Percentiles rank a stretch among this genome's conserved stretches.
These are phyloP conservation scores for Diplodia scrobiculata DNA, from an alignment of 2,329 filamentous ascomycete genomes.

Conservation along the genomic window DNA sequence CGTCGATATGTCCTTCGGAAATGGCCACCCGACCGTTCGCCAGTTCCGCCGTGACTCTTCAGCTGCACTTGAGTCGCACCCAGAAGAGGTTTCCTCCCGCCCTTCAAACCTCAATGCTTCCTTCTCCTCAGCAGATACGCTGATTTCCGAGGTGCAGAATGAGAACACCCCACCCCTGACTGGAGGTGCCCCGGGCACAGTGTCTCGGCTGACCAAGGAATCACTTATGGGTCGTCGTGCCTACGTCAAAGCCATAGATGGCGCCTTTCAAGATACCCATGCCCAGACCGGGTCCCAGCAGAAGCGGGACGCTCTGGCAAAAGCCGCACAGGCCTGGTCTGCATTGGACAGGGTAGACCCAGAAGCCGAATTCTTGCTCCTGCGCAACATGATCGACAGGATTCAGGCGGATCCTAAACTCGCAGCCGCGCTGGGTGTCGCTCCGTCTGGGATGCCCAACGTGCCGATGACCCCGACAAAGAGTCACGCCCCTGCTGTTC, in stretches of 20 bases:
- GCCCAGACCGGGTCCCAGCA: conserved; percentile 70
- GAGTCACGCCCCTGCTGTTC: conserved; percentile 11
- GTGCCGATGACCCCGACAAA: conserved; percentile 1
- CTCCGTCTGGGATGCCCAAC: conserved; percentile 33
- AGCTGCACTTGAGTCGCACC: conserved; percentile 38
- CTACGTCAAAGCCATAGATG: conserved; percentile 79
- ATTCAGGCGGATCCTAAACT: conserved; percentile 71
- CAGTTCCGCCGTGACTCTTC: conserved; percentile 89
- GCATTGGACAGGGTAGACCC: conserved; percentile 84
- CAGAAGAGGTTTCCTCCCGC: conserved; percentile 20
- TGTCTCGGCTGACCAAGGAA: conserved; percentile 64
- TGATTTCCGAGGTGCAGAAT: conserved; percentile 31
- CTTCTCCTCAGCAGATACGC: conserved; percentile 24
- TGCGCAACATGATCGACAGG: conserved; percentile 74
- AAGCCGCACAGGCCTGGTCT: conserved; percentile 82
- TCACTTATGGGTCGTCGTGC: conserved; percentile 77
- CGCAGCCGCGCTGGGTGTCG: conserved; percentile 48
- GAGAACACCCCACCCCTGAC: conserved; percentile 68
- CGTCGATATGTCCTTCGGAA: conserved; percentile 89
- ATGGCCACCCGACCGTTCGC: conserved; percentile 86
- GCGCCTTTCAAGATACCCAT: conserved; percentile 79
- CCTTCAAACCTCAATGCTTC: conserved; percentile 11
- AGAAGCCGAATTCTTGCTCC: conserved; percentile 82
- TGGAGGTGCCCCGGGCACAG: conserved; percentile 39
- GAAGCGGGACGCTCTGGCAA: conserved; percentile 83